Evolutionary conservation across 345 rosid genomes (phyloP), one percentile per base, ranked within the genome.

Genomic region (Aquilaria malaccensis): DNA sequence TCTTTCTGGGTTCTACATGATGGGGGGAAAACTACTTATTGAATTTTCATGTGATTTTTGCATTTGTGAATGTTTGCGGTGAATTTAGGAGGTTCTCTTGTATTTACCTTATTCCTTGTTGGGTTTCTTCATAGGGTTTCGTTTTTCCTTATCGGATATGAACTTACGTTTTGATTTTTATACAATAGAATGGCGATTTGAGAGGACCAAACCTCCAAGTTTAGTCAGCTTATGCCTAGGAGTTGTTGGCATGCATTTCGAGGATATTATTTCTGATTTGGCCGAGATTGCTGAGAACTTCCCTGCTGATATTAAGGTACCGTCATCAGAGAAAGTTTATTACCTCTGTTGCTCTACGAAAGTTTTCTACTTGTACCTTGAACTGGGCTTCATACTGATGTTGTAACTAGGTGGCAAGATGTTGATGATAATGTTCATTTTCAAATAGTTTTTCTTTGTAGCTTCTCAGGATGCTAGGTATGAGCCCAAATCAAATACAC

Each of bases 241-340:
- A 30, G 85, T 89, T 75, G 68, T 93, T 58, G 97, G 98, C 29
- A 76, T 51, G 74, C 76, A 93, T 80, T 78, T 93, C 70, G 97
- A 93, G 70, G 98, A 87, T 30, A 75, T 93, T 30, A 62, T 78
- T 32, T 76, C 67, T 11, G 85, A 89, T 56, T 73, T 93, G 77
- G 64, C 63, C 55, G 92, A 83, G 52, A 85, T 93, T 70, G 77
- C 88, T 11, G 30, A 57, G 48, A 62, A 72, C 54, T 77, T 93
- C 61, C 98, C 98, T 4, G 70, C 81, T 0, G 79, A 81, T 67
- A 75, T 89, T 66, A 93, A 87, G 97, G 98, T 89, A 37, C 43
- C 4, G 9, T 4, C 43, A 37, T 5, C 7, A 9, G 43, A 37
- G 47, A 13, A 30, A 64, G 30, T 55, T 11, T 11, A 2, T 15